Evolutionary conservation across 1,284 basidiomycete species (phyloP), one percentile per base, ranked within the genome.

Genomic region (Phellopilus nigrolimitatus): DNA sequence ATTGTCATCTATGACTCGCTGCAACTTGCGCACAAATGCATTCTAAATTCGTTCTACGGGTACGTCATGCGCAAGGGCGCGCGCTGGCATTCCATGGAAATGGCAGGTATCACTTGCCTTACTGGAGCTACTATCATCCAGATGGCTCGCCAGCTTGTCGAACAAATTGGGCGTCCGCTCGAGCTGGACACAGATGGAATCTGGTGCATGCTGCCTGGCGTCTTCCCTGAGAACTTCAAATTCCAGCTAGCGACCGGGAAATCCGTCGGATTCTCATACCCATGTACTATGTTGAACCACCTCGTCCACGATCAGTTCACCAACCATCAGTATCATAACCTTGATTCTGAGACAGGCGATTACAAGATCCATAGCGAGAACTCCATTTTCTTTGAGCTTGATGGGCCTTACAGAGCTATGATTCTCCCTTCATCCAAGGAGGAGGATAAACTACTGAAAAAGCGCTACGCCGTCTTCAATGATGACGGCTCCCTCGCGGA

Each of bases 11-110:
- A 99, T 70, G 97, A 99, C 68, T 99, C 97, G 8, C 79, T 99
- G n/a, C 97, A 99, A 68, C 84, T 99, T 13, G 97, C 97, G 3
- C 97, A 99, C 79, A 99, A 99, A 75, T 98, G 94, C 69, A 99
- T 99, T 66, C 82, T 99, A 61, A 99, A 99, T 75, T 98, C 95
- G 2, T 99, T 99, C 78, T 99, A 99, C 68, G 97, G 97, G 43
- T 99, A 99, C 64, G 97, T 99, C 67, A 99, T 99, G 97, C 86
- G 95, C 33, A 99, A 99, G 67, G 97, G 97, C 53, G 97, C 97
- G 13, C 79, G 97, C 19, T 99, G 97, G 97, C 95, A 99, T 70
- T 98, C 95, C 33, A 99, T 99, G 97, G 97, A 99, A 73, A 99
- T 99, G 97, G 97, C 97, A 0, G 97, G 97, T 17, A 98, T 99